Evolutionary conservation across 2,329 filamentous ascomycete genomes (phyloP), one percentile per base, ranked within the genome.

Genomic region (Hymenoscyphus fraxineus): DNA sequence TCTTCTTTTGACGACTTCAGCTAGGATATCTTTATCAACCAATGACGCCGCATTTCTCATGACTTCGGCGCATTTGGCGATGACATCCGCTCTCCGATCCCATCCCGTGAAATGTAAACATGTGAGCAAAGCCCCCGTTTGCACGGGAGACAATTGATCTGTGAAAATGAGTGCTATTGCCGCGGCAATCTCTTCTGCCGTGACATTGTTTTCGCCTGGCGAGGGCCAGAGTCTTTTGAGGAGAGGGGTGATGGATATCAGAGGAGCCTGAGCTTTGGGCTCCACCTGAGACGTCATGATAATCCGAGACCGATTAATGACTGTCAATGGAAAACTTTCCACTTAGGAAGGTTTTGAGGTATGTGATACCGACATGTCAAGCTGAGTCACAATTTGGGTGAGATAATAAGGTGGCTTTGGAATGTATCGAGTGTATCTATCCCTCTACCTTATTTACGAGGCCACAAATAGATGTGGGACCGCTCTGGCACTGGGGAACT

Each of bases 121-220:
- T 74, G 95, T 97, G 61, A 98, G 82, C 63, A 99, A 82, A 47
- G 93, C 90, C 62, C 91, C 91, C 0, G 91, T 90, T 77, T 98
- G 95, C 9, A 93, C 90, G 47, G 91, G 88, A n/a, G 91, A 94
- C 19, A 98, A 82, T 69, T 88, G 87, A 78, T 97, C 89, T 65
- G 93, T 93, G 78, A 98, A 98, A 75, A 97, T 96, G 74, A 94
- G 83, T 4, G 92, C 89, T 71, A 98, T 89, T 62, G 94, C 93
- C n/a, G 89, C 83, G 65, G 94, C 92, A 76, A 99, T 95, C 76
- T 97, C 92, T 60, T 86, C 81, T 13, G 93, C 87, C 16, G 87
- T 86, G 63, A 93, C 88, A 3, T 78, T 75, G 47, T 77, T 72
- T 16, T 78, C 75, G 31, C 76, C 71, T 65, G 82, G 74, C 41